A percentile compares a stretch with the other conserved stretches of the same genome.
Conservation (phyloP, 2,329 filamentous ascomycete genomes). For the Colletotrichum tropicale region DNA sequence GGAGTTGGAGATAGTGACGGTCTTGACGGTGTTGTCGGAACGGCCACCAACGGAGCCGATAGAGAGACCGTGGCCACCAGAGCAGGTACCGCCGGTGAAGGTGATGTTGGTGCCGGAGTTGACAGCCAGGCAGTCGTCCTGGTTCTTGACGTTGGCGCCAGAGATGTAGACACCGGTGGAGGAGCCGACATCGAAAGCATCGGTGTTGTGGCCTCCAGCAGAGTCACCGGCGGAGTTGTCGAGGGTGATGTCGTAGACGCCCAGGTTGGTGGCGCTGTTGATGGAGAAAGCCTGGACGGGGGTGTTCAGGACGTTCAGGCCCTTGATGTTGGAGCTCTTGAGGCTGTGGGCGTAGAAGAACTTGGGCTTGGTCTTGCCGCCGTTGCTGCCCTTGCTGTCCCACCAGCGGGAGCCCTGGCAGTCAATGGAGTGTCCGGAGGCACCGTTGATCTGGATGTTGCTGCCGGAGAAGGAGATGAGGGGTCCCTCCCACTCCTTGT, state of each 20-base stretch:
- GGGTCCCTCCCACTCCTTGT: constrained; percentile 69
- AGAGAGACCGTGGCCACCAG: constrained; percentile 46
- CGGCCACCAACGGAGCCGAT: constrained; percentile 52
- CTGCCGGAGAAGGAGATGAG: constrained; percentile 65
- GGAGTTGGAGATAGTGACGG: constrained; percentile 53
- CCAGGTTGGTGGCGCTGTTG: constrained; percentile 36
- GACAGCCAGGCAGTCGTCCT: constrained; percentile 65
- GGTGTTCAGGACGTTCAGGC: constrained; percentile 44
- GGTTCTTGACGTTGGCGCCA: constrained; percentile 60
- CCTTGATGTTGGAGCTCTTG: constrained; percentile 38
- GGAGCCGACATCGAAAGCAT: constrained; percentile 61
- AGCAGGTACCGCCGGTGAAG: constrained; percentile 48
- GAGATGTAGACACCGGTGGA: constrained; percentile 55
- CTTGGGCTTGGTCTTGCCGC: constrained; percentile 68
- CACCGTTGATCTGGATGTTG: constrained; percentile 57
- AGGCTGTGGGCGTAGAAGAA: constrained; percentile 55
- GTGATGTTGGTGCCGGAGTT: constrained; percentile 57
- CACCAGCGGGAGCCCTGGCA: constrained; percentile 63
- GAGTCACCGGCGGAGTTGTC: constrained; percentile 43
- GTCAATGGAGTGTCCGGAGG: constrained; percentile 56
- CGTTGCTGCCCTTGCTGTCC: constrained; percentile 64
- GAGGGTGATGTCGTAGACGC: constrained; percentile 37
- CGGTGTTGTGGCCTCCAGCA: constrained; percentile 54
- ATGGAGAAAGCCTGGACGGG: constrained; percentile 47
- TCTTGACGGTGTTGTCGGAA: constrained; percentile 55